A percentile compares a stretch with the other conserved stretches of the same genome.
phyloP scores from a whole-genome alignment of 306 rosid species.

The Cucumis cinereus region DNA sequence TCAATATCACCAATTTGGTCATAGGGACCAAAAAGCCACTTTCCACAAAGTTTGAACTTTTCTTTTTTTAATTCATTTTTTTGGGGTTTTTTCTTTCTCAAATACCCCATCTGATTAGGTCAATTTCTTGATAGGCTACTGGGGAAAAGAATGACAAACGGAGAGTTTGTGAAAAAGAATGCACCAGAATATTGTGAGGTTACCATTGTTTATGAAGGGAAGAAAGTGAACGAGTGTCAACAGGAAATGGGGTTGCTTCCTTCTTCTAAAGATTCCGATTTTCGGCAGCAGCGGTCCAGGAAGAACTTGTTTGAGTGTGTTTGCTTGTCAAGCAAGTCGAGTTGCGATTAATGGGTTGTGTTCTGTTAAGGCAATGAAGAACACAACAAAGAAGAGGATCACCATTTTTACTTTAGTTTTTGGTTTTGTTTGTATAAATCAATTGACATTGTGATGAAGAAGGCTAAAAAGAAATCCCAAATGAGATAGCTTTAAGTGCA shows the following conservation, averaged over 20 bases:
- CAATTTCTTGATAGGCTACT: conserved; percentile 17
- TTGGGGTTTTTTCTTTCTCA: neutral
- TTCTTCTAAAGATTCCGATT: conserved; percentile 3
- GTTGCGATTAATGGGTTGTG: neutral
- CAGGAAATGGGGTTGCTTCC: conserved; percentile 2
- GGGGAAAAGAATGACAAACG: conserved; percentile 31
- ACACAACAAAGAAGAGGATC: neutral
- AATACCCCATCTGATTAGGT: no score
- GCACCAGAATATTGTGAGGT: conserved; percentile 59
- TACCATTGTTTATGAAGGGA: conserved; percentile 42
- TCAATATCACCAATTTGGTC: conserved; percentile 54
- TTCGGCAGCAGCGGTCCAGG: conserved; percentile 13
- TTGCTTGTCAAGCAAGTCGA: conserved; percentile 42
- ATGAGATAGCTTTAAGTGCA: no score
- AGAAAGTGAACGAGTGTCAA: conserved; percentile 16
- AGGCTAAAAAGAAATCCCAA: no score
- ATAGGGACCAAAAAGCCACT: conserved; percentile 50
- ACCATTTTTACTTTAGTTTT: neutral
- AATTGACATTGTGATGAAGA: no score
- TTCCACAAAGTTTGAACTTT: conserved; percentile 17
- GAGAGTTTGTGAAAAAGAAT: conserved; percentile 47
- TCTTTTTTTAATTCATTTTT: neutral
- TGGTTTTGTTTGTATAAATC: neutral
- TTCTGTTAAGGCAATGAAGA: neutral
- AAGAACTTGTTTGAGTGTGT: conserved; percentile 25